A percentile compares a stretch with the other conserved stretches of the same genome.
Evolutionary conservation across 2,329 filamentous ascomycete species (phyloP).

Genomic region (Fusarium sp.): DNA sequence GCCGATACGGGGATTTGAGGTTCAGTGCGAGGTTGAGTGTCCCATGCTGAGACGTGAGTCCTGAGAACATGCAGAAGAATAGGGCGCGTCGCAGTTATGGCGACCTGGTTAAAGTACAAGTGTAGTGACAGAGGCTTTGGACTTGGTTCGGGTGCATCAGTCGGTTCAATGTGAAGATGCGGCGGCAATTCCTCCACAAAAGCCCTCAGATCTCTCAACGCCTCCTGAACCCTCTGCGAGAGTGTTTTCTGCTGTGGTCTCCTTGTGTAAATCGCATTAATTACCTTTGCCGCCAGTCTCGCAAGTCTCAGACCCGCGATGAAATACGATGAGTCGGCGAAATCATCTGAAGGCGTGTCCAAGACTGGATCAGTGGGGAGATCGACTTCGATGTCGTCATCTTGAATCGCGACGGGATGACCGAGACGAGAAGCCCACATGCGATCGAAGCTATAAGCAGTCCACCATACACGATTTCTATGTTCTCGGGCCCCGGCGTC

Average conservation of each 20-base stretch:
- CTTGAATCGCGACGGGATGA: conserved; percentile 58
- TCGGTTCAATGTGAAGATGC: conserved; percentile 46
- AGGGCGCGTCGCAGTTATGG: conserved; percentile 49
- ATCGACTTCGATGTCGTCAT: conserved; percentile 59
- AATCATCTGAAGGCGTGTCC: conserved; percentile 42
- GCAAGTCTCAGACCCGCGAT: conserved; percentile 54
- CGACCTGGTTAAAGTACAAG: conserved; percentile 48
- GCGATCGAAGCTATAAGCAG: conserved; percentile 56
- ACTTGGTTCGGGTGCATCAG: conserved; percentile 30
- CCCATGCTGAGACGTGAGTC: conserved; percentile 44
- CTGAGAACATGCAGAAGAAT: conserved; percentile 49
- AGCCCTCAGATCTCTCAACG: conserved; percentile 43
- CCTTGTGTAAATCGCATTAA: conserved; percentile 48
- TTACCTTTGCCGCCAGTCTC: conserved; percentile 42
- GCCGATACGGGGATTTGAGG: conserved; percentile 47
- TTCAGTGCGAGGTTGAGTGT: conserved; percentile 28
- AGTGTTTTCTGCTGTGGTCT: conserved; percentile 44
- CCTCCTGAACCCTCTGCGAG: conserved; percentile 48
- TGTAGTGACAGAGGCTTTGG: conserved; percentile 49
- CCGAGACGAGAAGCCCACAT: conserved; percentile 62
- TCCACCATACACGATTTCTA: conserved; percentile 56
- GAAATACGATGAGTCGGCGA: conserved; percentile 47
- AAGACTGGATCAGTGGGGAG: conserved; percentile 51
- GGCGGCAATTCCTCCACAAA: conserved; percentile 48
- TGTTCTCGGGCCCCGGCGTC: conserved; percentile 53